Percentiles rank a stretch among this genome's conserved stretches.
phyloP scores from a whole-genome alignment of 1,284 basidiomycete species.

The Amylostereum chailletii region DNA sequence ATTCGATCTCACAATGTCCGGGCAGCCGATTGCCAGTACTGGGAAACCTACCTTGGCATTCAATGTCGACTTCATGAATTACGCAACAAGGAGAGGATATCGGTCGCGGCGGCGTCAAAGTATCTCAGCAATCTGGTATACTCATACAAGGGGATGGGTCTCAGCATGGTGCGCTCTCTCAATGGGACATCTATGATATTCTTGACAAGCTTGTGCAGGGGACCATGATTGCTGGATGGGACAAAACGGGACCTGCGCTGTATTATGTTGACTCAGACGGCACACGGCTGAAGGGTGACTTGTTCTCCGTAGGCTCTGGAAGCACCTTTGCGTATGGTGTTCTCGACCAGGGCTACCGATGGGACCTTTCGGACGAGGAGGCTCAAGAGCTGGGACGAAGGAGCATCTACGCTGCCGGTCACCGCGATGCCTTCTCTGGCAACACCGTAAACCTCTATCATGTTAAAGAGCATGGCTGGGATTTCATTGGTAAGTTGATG shows the following conservation, averaged over 20 bases:
- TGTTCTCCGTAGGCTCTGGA: constrained; percentile 98
- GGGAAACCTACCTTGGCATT: constrained; percentile 99
- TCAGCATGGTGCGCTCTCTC: constrained; percentile 79
- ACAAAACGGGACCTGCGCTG: constrained; percentile 97
- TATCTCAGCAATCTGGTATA: constrained; percentile 97
- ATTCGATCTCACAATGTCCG: constrained; percentile 4
- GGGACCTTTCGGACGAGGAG: constrained; percentile 91
- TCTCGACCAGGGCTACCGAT: constrained; percentile 91
- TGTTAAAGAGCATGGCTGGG: constrained; percentile 91
- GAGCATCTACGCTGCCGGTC: constrained; percentile 96
- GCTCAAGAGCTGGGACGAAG: constrained; percentile 92
- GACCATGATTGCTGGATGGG: constrained; percentile 99
- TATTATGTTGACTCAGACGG: constrained; percentile 99
- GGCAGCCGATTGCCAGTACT: constrained; percentile 86
- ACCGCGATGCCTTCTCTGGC: constrained; percentile 97
- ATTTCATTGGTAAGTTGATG: constrained; percentile 69
- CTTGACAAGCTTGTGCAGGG: constrained; percentile 43
- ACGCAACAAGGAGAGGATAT: constrained; percentile 95
- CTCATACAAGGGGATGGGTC: constrained; percentile 97
- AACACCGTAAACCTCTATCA: constrained; percentile 96
- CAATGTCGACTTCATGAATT: constrained; percentile 97
- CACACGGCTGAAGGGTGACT: constrained; percentile 88
- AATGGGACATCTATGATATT: background rate
- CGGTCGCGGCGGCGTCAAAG: constrained; percentile 97
- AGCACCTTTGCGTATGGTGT: constrained; percentile 99